Conservation (phyloP, 345 rosid genomes). For the Erucastrum elatum region DNA sequence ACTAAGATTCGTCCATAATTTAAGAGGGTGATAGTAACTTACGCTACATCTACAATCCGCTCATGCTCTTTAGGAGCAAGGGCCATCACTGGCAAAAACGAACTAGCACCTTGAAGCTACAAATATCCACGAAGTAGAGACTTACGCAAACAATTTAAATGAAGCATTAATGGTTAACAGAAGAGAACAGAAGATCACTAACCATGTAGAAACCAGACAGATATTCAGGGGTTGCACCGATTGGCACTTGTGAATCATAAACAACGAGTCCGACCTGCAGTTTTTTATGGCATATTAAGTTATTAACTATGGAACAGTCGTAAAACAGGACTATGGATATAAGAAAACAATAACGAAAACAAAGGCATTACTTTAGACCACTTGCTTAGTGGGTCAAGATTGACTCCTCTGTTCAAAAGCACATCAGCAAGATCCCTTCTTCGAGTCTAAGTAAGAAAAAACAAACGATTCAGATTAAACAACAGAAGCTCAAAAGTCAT, state of each 20-base stretch:
- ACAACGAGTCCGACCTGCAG: conserved; percentile 89
- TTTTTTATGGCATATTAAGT: not conserved
- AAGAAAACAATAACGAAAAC: not conserved
- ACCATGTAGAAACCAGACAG: conserved; percentile 97
- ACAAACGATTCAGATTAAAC: conserved; percentile 15
- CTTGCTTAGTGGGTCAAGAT: conserved; percentile 88
- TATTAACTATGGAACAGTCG: not conserved
- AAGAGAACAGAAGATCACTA: conserved; percentile 17
- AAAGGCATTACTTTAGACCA: conserved; percentile 80
- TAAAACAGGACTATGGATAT: not conserved
- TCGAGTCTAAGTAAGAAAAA: conserved; percentile 61
- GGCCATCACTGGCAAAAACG: conserved; percentile 97
- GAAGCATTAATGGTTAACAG: not conserved
- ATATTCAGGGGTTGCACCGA: conserved; percentile 98
- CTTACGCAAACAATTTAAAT: conserved; percentile 9
- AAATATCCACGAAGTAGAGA: conserved; percentile 9
- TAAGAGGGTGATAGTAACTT: conserved; percentile 43
- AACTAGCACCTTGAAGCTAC: conserved; percentile 96
- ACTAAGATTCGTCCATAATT: not conserved
- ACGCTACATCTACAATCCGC: conserved; percentile 93
- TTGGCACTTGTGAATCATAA: conserved; percentile 90
- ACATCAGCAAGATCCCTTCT: conserved; percentile 95
- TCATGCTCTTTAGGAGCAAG: conserved; percentile 98
- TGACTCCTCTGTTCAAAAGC: conserved; percentile 91
- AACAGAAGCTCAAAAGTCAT: conserved; percentile 15